These are phyloP conservation scores for Gremmenia infestans DNA, from an alignment of 2,329 filamentous ascomycete genomes.

Conservation along the genomic window DNA sequence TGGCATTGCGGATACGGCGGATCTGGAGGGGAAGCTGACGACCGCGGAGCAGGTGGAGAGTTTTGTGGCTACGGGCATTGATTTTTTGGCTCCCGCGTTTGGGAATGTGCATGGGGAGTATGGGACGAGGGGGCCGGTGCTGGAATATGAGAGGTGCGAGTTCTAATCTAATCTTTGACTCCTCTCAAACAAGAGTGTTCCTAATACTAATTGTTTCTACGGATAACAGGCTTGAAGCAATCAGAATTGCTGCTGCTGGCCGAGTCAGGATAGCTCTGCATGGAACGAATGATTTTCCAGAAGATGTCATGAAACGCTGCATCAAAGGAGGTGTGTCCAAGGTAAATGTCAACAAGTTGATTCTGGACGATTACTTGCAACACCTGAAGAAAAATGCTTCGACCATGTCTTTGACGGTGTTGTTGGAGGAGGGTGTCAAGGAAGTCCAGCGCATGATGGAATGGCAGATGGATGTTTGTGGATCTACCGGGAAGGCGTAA, in stretches of 20 bases:
- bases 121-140: conserved; percentile 33
- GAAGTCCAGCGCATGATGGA: no score
- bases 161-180: no score
- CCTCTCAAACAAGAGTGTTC: conserved; percentile 10
- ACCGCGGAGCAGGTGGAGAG: conserved; percentile 57
- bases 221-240: conserved; percentile 13
- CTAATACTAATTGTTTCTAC: conserved; percentile 36
- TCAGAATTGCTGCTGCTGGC: conserved; percentile 25
- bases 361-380: no score
- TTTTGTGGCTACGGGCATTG: conserved; percentile 60
- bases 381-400: no score
- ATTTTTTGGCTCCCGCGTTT: conserved; percentile 62
- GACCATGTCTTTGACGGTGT: no score
- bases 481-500: no score
- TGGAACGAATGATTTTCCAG: conserved; percentile 48
- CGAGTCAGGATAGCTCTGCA: conserved; percentile 48
- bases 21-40: conserved; percentile 56
- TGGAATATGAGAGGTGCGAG: no score
- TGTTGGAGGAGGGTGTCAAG: no score
- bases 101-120: conserved; percentile 66
- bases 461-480: no score
- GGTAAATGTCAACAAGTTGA: conserved; percentile 28
- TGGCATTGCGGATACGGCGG: conserved; percentile 63
- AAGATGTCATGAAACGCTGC: conserved; percentile 37
- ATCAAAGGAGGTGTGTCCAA: conserved; percentile 39